phyloP scores from a whole-genome alignment of 768 basidiomycete genomes.

The Cubamyces sp. region DNA sequence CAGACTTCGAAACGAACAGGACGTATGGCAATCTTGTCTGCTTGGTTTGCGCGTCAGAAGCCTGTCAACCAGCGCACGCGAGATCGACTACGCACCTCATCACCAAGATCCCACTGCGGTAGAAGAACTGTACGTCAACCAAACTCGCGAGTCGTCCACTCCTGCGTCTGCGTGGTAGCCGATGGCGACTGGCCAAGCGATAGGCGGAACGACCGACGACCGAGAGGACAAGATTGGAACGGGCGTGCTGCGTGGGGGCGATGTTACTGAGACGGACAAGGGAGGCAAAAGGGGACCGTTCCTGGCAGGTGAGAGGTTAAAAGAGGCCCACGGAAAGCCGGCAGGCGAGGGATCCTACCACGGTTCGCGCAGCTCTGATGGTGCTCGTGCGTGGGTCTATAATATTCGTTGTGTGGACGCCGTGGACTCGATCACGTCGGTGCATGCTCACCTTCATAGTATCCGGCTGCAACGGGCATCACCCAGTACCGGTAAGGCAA shows the following conservation, averaged over 20 bases:
- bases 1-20: not conserved
- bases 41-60: not conserved
- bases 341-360: not conserved
- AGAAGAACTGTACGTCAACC: not conserved
- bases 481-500: conserved; percentile 9
- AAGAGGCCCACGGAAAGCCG: not conserved
- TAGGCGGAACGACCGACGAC: not conserved
- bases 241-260: not conserved
- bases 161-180: not conserved
- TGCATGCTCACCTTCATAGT: no score
- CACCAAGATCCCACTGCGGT: not conserved
- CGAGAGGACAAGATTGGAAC: not conserved
- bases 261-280: not conserved
- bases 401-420: no score
- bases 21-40: not conserved
- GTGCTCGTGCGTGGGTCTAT: no score
- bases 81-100: conserved; percentile 9
- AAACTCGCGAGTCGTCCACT: not conserved
- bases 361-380: not conserved
- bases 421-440: no score
- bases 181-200: not conserved
- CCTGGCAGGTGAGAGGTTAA: conserved; percentile 16
- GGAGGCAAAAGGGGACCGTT: conserved; percentile 10
- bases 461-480: not conserved
- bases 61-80: not conserved